Evolutionary conservation across 176 grass and related monocot species (phyloP).

Genomic region (Oryza glaberrima): DNA sequence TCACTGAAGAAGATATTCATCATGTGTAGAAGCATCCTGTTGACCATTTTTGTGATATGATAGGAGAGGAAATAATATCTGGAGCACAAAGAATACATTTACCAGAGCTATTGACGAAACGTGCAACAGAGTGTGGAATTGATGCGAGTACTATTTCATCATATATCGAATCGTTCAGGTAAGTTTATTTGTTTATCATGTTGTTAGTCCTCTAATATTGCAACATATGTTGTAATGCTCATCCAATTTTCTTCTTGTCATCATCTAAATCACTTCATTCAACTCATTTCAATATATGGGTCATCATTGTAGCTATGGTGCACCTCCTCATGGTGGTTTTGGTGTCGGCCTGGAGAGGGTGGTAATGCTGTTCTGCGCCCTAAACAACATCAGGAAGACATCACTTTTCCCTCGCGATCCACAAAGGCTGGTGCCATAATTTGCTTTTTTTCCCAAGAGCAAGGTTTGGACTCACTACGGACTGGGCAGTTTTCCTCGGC

Average conservation of each 20-base stretch:
- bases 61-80: constrained; percentile 92
- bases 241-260: background rate
- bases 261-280: background rate
- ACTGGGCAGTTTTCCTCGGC: background rate
- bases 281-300: constrained; percentile 2
- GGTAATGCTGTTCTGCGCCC: constrained; percentile 76
- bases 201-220: background rate
- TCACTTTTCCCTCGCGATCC: constrained; percentile 81
- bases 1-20: background rate
- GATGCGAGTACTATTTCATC: constrained; percentile 73
- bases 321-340: constrained; percentile 69
- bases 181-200: constrained; percentile 1
- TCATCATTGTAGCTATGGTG: constrained; percentile 49
- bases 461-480: background rate
- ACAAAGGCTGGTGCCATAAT: constrained; percentile 67
- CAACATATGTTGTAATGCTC: background rate
- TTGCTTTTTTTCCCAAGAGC: background rate
- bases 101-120: constrained; percentile 73
- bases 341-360: constrained; percentile 64
- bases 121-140: constrained; percentile 80
- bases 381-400: constrained; percentile 83
- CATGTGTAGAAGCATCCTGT: background rate
- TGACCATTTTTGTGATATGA: constrained; percentile 10
- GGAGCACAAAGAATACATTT: constrained; percentile 91
- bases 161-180: constrained; percentile 92